Conservation (phyloP, 345 rosid species). For the Erodium maritimum region DNA sequence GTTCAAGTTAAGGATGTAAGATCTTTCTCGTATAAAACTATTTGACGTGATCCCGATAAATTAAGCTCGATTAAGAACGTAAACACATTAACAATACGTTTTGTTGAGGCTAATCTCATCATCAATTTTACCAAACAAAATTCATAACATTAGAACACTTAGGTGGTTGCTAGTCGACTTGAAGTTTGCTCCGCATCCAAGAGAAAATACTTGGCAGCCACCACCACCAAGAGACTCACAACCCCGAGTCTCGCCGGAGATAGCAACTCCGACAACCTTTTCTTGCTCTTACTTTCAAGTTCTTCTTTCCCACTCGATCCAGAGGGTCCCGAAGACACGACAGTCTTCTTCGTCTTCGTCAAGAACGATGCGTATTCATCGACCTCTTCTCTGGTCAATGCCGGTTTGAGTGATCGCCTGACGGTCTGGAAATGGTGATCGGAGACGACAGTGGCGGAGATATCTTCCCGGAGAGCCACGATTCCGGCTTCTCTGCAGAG, state of each 20-base stretch:
- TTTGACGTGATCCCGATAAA: too few species aligned
- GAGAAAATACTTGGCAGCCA: neutral
- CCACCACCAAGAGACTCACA: neutral
- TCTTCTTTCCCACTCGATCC: neutral
- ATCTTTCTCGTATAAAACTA: too few species aligned
- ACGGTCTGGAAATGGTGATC: constrained; percentile 59
- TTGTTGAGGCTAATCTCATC: too few species aligned
- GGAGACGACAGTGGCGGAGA: constrained; percentile 41
- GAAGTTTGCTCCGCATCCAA: neutral
- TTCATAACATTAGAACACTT: too few species aligned
- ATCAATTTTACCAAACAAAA: too few species aligned
- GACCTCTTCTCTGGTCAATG: constrained; percentile 49
- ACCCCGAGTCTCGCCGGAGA: neutral
- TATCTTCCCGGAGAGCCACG: constrained; percentile 74
- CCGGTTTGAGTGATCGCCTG: constrained; percentile 57
- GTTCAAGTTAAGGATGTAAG: too few species aligned
- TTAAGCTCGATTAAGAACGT: too few species aligned
- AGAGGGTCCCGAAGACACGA: neutral
- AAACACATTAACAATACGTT: too few species aligned
- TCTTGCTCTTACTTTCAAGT: neutral
- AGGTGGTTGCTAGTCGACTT: neutral
- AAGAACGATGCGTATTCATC: constrained; percentile 50
- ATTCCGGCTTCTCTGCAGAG: constrained; percentile 82
- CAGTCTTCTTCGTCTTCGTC: constrained; percentile 15
- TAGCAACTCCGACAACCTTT: neutral